Base-by-base conservation (phyloP, 345 rosid species). In the Laguncularia racemosa region DNA sequence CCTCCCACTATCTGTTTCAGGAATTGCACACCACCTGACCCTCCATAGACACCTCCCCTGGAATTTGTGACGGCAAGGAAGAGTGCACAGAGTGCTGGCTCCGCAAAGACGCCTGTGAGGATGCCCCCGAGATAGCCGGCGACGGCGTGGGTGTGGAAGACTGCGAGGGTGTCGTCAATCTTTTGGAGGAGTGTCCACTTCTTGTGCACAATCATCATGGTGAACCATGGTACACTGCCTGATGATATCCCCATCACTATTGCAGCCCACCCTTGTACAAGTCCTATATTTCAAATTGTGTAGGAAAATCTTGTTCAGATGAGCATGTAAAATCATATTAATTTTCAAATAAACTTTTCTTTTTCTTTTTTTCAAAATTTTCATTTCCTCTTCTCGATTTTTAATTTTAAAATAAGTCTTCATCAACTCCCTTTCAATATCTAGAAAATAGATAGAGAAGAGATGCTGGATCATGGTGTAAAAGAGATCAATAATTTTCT, bases 191-290 rank as follows among this genome's bases (percentile, higher is more conserved):
- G 49, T 26, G 57, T 23, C 21, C 60, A 63, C 49, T 56, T 67
- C 72, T 61, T 67, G 70, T 75, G 79, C 23, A 71, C 59, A 33
- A 75, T 58, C 79, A 71, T 75, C 76, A 67, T 75, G 45, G 76
- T 75, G 76, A 67, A 75, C 79, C 79, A 71, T n/a, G 79, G 79
- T 12, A 71, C 62, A 52, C 73, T 67, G 16, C 79, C 76, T 4
- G 79, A 75, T 16, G 63, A 19, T 12, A 75, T 16, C 2, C 79
- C 79, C 79, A 75, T 75, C 1, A 75, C 2, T 18, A 71, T 67
- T n/a, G 79, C 79, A 8, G 76, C 76, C 79, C 79, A 75, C 64
- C 76, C 79, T 71, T 75, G 79, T 21, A 75, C 79, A 26, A 73
- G 58, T 20, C 77, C 71, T 61, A 33, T 47, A 11, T 19, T 33